Conservation (phyloP, 1,284 basidiomycete genomes). For the Malassezia japonica region DNA sequence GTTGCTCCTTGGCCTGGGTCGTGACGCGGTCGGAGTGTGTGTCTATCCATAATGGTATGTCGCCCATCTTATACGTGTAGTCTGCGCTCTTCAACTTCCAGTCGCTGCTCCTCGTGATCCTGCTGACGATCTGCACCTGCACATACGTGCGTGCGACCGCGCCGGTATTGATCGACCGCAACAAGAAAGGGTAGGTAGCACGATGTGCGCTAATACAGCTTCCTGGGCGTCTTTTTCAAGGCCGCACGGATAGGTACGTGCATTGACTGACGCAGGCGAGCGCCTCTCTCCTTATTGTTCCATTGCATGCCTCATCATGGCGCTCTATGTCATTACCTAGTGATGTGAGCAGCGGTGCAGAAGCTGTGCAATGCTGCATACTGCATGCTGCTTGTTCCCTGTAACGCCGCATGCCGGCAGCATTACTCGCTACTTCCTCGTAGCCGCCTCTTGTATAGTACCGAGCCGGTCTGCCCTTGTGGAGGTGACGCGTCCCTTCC, state of each 20-base stretch:
- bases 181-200: slow-evolving; percentile 67
- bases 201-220: slow-evolving; percentile 15
- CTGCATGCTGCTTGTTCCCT: no score
- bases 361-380: no score
- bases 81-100: slow-evolving; percentile 97
- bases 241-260: slow-evolving; percentile 41
- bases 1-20: no score
- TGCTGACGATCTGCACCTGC: slow-evolving; percentile 91
- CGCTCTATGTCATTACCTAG: slow-evolving; percentile 24
- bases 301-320: slow-evolving; percentile 45
- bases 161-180: slow-evolving; percentile 79
- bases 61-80: slow-evolving; percentile 52
- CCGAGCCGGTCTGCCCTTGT: background rate
- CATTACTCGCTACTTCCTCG: no score
- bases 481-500: slow-evolving; percentile 2
- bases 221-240: slow-evolving; percentile 45
- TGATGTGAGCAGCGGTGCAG: background rate
- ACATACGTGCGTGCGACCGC: slow-evolving; percentile 85
- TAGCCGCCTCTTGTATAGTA: slow-evolving; percentile 5
- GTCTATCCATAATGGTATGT: background rate
- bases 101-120: slow-evolving; percentile 80
- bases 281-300: slow-evolving; percentile 45
- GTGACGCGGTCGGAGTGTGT: no score
- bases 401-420: no score
- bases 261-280: slow-evolving; percentile 27